Evolutionary conservation across 495 filamentous ascomycete species (phyloP).

Genomic region (Penicillium soppii): DNA sequence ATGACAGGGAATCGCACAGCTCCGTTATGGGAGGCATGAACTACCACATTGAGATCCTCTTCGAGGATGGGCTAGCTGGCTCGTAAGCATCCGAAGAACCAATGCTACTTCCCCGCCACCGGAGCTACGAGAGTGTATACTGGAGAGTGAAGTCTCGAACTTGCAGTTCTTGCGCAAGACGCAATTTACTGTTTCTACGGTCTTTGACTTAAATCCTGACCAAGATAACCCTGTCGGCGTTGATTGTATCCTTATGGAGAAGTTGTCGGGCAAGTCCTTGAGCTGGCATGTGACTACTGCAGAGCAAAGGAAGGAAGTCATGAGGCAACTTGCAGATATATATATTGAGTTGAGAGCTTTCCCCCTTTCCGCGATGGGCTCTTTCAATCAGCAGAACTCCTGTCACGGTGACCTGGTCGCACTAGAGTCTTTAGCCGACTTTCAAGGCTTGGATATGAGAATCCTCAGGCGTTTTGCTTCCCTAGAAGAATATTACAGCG

Average conservation of each 20-base stretch:
- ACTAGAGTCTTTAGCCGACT: slow-evolving; percentile 30
- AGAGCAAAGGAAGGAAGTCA: slow-evolving; percentile 31
- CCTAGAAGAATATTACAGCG: slow-evolving; percentile 15
- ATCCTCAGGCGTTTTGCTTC: slow-evolving; percentile 24
- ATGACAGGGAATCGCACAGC: slow-evolving; percentile 23
- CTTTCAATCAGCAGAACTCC: slow-evolving; percentile 21
- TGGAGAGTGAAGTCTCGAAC: slow-evolving; percentile 33
- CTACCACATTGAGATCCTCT: slow-evolving; percentile 27
- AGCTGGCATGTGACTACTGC: slow-evolving; percentile 24
- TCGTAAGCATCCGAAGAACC: slow-evolving; percentile 24
- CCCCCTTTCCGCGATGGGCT: slow-evolving; percentile 30
- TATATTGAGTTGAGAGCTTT: slow-evolving; percentile 36
- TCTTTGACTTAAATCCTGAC: slow-evolving; percentile 28
- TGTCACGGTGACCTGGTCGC: slow-evolving; percentile 29
- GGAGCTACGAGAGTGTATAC: slow-evolving; percentile 29
- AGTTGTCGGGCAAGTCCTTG: slow-evolving; percentile 34
- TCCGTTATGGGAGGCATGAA: slow-evolving; percentile 41
- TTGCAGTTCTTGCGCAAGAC: slow-evolving; percentile 32
- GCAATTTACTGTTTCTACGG: slow-evolving; percentile 25
- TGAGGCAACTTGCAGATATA: slow-evolving; percentile 39
- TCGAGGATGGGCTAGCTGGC: slow-evolving; percentile 29
- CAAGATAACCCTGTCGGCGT: slow-evolving; percentile 34
- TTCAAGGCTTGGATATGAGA: slow-evolving; percentile 7
- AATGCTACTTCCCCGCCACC: slow-evolving; percentile 33
- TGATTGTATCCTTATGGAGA: slow-evolving; percentile 45